Conservation (phyloP, 177 flowering plant species). For the Vitis hybrid region DNA sequence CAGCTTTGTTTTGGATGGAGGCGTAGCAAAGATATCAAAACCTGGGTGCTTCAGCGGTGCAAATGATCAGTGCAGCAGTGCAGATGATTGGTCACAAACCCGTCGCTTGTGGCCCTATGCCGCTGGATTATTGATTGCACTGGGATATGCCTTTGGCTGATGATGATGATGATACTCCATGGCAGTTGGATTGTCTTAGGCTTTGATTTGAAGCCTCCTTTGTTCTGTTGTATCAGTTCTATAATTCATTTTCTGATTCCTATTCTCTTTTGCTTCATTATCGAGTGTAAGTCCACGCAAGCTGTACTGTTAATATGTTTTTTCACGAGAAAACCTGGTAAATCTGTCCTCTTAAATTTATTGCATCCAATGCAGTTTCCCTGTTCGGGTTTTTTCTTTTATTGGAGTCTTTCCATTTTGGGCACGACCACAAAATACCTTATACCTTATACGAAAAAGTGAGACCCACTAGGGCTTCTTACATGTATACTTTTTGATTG, state of each 20-base stretch:
- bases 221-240: not conserved
- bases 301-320: not conserved
- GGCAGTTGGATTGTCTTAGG: not conserved
- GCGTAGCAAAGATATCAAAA: conserved; percentile 46
- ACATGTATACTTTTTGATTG: no score
- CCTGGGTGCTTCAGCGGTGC: conserved; percentile 96
- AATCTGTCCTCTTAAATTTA: no score
- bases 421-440: no score
- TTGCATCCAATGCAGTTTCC: no score
- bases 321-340: no score
- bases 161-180: conserved; percentile 9
- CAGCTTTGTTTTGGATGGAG: conserved; percentile 64
- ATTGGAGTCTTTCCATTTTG: no score
- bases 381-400: no score
- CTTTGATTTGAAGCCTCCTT: not conserved
- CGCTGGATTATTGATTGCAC: conserved; percentile 28
- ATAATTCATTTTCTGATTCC: conserved; percentile 4
- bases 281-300: not conserved
- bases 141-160: conserved; percentile 33
- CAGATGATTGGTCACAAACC: conserved; percentile 18
- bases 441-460: no score
- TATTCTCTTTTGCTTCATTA: not conserved
- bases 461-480: no score
- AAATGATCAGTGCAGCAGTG: conserved; percentile 67
- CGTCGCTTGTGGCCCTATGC: conserved; percentile 20